phyloP scores from a whole-genome alignment of 2,329 filamentous ascomycete genomes.

The Pseudofabraea citricarpa region DNA sequence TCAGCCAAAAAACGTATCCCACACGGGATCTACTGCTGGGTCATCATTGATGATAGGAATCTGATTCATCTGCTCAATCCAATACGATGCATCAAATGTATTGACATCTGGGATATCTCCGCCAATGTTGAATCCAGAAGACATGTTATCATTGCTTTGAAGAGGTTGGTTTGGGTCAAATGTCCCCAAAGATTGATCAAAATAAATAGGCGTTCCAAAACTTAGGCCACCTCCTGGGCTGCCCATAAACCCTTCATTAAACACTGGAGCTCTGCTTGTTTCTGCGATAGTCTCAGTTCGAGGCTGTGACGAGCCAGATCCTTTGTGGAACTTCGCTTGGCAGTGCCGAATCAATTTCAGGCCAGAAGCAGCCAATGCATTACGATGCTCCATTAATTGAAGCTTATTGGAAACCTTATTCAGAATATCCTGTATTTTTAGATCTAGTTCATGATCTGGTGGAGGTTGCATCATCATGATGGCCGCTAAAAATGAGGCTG shows the following conservation, averaged over 20 bases:
- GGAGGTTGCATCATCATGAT: neutral
- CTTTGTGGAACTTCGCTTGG: neutral
- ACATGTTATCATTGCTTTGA: neutral
- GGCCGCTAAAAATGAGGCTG: conserved; percentile 1
- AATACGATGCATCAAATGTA: neutral
- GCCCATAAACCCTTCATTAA: neutral
- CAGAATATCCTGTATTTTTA: neutral
- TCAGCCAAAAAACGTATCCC: neutral
- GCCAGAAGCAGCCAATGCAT: neutral
- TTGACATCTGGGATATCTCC: conserved; percentile 30
- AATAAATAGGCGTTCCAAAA: neutral
- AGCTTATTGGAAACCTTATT: neutral
- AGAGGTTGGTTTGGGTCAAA: neutral
- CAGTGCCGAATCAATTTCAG: neutral
- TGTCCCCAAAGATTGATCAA: neutral
- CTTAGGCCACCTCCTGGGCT: neutral
- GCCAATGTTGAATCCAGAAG: neutral
- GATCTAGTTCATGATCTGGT: neutral
- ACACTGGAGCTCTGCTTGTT: neutral
- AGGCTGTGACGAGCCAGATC: too few species aligned
- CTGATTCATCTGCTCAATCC: neutral
- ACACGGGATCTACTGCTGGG: neutral
- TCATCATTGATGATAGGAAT: neutral
- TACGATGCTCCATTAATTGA: neutral
- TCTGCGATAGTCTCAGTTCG: neutral